Percentiles rank a stretch among this genome's conserved stretches.
These are phyloP conservation scores for Mycena belliarum DNA, from an alignment of 768 basidiomycete genomes.

Conservation along the genomic window DNA sequence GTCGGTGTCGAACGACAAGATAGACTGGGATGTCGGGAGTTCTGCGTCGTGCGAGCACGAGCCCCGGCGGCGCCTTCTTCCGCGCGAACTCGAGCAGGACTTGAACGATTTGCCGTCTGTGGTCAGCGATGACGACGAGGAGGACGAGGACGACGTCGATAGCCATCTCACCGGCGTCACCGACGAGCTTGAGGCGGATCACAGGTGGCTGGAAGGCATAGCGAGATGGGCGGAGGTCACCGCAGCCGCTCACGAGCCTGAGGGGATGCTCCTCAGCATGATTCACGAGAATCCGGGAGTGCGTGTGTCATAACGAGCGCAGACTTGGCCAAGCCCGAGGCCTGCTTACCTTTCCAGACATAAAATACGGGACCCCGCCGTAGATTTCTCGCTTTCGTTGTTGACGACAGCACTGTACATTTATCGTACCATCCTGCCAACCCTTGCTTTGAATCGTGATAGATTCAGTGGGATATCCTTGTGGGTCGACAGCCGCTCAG, in stretches of 20 bases:
- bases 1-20: too few relatives aligned
- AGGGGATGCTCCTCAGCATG: not conserved
- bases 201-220: not conserved
- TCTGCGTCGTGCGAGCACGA: not conserved
- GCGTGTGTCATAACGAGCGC: slow-evolving; percentile 2
- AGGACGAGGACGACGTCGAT: not conserved
- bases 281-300: slow-evolving; percentile 3
- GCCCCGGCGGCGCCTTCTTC: not conserved
- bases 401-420: too few relatives aligned
- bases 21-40: too few relatives aligned
- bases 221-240: not conserved
- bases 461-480: too few relatives aligned
- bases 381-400: too few relatives aligned
- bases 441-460: too few relatives aligned
- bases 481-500: too few relatives aligned
- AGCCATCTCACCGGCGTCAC: too few relatives aligned
- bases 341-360: not conserved
- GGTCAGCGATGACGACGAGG: not conserved
- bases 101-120: not conserved
- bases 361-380: too few relatives aligned
- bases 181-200: not conserved
- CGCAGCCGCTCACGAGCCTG: not conserved
- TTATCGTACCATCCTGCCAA: too few relatives aligned
- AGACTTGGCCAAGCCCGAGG: slow-evolving; percentile 7
- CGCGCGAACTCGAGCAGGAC: not conserved